Base-by-base conservation (phyloP, 169 alveolate genomes). In the Cryptosporidium parvum region DNA sequence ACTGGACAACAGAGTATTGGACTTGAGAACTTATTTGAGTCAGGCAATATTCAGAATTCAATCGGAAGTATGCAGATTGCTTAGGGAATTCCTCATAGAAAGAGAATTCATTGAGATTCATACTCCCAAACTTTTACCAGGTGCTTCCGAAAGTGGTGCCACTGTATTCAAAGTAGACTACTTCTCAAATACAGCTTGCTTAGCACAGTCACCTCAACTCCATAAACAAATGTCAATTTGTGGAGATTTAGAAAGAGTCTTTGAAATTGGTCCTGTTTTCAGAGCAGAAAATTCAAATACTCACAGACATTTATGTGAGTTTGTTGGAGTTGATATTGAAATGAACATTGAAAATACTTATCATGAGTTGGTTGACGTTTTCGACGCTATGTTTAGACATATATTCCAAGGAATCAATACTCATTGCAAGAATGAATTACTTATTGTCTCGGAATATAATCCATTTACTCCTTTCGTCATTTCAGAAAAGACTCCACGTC, bases 111-210 rank as follows among this genome's bases (percentile, higher is more conserved):
- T 96, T 58, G 99, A 99, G 94, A 98, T 99, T 39, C 99, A 99
- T 93, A 95, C 99, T 3, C 99, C 99, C 0, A 99, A 99, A 94
- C 93, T 99, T 56, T 93, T 98, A 42, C 99, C 98, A 31, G 99
- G 99, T 10, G 98, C 99, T 48, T 96, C 99, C 37, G 99, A 99
- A 95, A 99, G 99, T 48, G 99, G 99, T 26, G 97, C 99, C 58
- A 93, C 95, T 65, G 99, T 97, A 42, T 98, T 98, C 93, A 96
- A 95, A 86, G 92, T 97, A 42, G 93, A 97, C 85, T 98, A 98
- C 92, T 98, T 98, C 93, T 96, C 95, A 65, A 73, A 95, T 59
- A 87, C 91, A 61, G 98, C 98, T 45, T 97, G 98, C 89, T 93
- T 99, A 68, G 99, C 99, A 35, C 99, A 99, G 94, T 97, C 99